phyloP scores from a whole-genome alignment of 352 stramenopile species.

The Pythium periplocum region DNA sequence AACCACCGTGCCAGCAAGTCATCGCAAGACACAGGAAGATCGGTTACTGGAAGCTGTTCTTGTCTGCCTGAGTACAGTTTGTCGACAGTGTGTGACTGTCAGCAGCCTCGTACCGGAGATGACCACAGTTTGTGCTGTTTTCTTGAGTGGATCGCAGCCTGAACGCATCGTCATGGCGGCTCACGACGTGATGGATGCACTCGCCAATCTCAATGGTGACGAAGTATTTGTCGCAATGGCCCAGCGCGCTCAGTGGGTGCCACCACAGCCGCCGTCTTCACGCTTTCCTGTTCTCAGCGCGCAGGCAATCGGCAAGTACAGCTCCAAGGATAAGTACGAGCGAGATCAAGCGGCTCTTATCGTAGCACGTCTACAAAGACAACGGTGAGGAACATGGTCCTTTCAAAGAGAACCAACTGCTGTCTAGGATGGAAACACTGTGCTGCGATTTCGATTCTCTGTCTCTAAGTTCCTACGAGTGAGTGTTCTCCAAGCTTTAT shows the following conservation, averaged over 20 bases:
- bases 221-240: conserved; percentile 65
- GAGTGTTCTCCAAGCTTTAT: too few species aligned
- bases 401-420: too few species aligned
- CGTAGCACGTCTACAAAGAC: too few species aligned
- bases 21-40: conserved; percentile 50
- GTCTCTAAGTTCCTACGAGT: too few species aligned
- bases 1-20: background rate
- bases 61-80: conserved; percentile 45
- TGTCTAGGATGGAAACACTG: too few species aligned
- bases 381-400: too few species aligned
- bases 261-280: conserved; percentile 32
- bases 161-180: conserved; percentile 29
- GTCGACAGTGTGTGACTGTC: conserved; percentile 31
- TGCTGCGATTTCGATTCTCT: too few species aligned
- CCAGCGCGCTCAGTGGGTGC: conserved; percentile 42
- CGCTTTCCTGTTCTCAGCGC: conserved; percentile 32
- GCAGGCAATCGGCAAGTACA: background rate
- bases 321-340: background rate
- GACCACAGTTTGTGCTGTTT: conserved; percentile 30
- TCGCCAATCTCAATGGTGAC: conserved; percentile 59
- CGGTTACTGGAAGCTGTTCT: conserved; percentile 53
- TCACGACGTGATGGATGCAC: conserved; percentile 32
- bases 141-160: conserved; percentile 32
- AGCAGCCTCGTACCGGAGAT: conserved; percentile 64
- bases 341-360: background rate